Base-by-base conservation (phyloP, 371 early-diverging fungal species). In the Mortierella polycephala region DNA sequence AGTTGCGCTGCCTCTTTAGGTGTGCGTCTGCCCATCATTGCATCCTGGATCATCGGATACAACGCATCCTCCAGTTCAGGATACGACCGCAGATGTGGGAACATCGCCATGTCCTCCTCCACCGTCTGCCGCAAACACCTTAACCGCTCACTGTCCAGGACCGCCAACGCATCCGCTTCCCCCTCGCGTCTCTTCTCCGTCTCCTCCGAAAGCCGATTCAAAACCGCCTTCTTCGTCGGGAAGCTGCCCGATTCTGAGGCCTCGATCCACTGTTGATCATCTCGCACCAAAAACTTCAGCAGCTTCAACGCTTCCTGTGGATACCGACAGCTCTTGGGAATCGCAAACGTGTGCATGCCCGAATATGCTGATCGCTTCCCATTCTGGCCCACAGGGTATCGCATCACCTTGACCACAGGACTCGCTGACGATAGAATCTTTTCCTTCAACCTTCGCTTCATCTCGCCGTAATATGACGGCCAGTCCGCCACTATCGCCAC, bases 81-180 rank as follows among this genome's bases (percentile, higher is more conserved):
- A 60, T 74, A 74, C 40, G 60, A 45, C 45, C n/a, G 18, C 46
- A 74, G 53, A 45, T 74, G 74, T 42, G 74, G 74, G 18, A 74
- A 74, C 74, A 74, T 74, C n/a, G 74, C 74, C 74, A 74, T 74
- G 40, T 74, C 74, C 13, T 58, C 41, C 39, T 74, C 57, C 13
- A 74, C 60, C 8, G 74, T 74, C 13, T 18, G 50, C 55, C 37
- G 1, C 20, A 74, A 42, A 45, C 74, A 74, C 1, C n/a, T 21
- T 53, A 74, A n/a, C 39, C 74, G 63, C 21, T 63, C 68, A 18
- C 63, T 63, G 9, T 74, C 69, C 55, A 74, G 45, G 39, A 30
- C 13, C 51, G 47, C 60, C 16, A 54, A 54, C 16, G 2, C n/a
- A 13, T 57, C 30, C 3, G 50, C 41, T 9, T 5, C 13, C 1